These are phyloP conservation scores for Ambrosiella beaveri DNA, from an alignment of 2,329 filamentous ascomycete genomes.

Conservation along the genomic window DNA sequence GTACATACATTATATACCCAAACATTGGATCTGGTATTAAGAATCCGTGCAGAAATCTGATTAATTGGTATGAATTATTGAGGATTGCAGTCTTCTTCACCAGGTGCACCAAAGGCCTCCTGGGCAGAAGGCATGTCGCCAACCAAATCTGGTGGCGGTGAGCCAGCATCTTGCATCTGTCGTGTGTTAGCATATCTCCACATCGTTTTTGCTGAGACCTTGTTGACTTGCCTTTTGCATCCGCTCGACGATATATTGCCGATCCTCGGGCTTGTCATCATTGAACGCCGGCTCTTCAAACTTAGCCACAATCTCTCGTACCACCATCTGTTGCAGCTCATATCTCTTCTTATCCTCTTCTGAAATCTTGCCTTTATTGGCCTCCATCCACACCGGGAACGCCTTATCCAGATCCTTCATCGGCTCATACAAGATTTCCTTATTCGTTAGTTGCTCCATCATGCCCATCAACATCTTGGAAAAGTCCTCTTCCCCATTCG, in stretches of 20 bases:
- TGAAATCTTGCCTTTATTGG: slow-evolving; percentile 49
- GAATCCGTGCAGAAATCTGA: neutral
- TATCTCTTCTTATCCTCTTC: slow-evolving; percentile 64
- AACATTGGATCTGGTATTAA: neutral
- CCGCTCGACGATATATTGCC: slow-evolving; percentile 85
- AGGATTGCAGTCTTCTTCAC: slow-evolving; percentile 41
- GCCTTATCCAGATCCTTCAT: slow-evolving; percentile 95
- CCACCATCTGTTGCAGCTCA: slow-evolving; percentile 60
- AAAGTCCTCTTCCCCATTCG: slow-evolving; percentile 61
- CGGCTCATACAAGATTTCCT: slow-evolving; percentile 93
- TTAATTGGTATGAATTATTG: slow-evolving; percentile 27
- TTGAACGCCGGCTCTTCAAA: slow-evolving; percentile 72
- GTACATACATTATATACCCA: neutral
- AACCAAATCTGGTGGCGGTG: slow-evolving; percentile 76
- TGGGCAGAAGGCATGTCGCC: slow-evolving; percentile 77
- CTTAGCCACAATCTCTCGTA: slow-evolving; percentile 70
- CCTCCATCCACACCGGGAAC: slow-evolving; percentile 74
- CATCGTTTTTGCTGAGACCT: slow-evolving; percentile 3
- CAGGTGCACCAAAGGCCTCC: slow-evolving; percentile 44
- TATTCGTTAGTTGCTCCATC: slow-evolving; percentile 98
- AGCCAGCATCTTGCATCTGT: slow-evolving; percentile 93
- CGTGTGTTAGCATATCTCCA: neutral
- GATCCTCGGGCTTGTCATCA: slow-evolving; percentile 63
- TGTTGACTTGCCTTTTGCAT: slow-evolving; percentile 76
- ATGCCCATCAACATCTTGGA: slow-evolving; percentile 90